A percentile compares a stretch with the other conserved stretches of the same genome.
phyloP scores from a whole-genome alignment of 2,329 filamentous ascomycete genomes.

The Neurospora sp. region DNA sequence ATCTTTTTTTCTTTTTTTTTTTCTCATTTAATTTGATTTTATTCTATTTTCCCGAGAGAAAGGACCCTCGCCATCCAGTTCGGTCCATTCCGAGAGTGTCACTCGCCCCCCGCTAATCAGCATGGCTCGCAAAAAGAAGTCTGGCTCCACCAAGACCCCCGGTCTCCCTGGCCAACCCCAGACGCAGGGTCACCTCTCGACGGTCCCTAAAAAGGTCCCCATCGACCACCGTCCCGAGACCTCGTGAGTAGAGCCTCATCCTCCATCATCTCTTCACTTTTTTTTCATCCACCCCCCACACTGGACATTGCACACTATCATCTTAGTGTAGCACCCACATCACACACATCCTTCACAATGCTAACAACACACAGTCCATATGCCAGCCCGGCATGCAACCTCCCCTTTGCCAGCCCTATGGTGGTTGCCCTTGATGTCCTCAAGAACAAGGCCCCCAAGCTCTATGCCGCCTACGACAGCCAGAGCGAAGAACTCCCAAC shows the following conservation, averaged over 20 bases:
- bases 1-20: neutral
- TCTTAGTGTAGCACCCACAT: neutral
- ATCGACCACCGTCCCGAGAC: neutral
- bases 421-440: constrained; percentile 17
- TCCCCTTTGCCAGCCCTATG: constrained; percentile 18
- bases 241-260: neutral
- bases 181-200: constrained; percentile 1
- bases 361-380: constrained; percentile 15
- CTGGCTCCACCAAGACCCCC: neutral
- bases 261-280: neutral
- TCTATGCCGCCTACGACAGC: constrained; percentile 16
- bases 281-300: neutral
- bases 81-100: neutral
- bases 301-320: neutral
- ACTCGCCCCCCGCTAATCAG: neutral
- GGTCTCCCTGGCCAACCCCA: neutral
- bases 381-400: constrained; percentile 16
- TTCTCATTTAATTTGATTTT: neutral
- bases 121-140: neutral
- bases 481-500: constrained; percentile 14
- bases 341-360: neutral
- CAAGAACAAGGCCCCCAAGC: constrained; percentile 16
- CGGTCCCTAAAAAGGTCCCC: neutral
- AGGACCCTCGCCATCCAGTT: neutral
- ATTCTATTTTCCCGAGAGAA: neutral